A percentile compares a stretch with the other conserved stretches of the same genome.
Conservation (phyloP, 1,284 basidiomycete species). For the Irpex sp. region DNA sequence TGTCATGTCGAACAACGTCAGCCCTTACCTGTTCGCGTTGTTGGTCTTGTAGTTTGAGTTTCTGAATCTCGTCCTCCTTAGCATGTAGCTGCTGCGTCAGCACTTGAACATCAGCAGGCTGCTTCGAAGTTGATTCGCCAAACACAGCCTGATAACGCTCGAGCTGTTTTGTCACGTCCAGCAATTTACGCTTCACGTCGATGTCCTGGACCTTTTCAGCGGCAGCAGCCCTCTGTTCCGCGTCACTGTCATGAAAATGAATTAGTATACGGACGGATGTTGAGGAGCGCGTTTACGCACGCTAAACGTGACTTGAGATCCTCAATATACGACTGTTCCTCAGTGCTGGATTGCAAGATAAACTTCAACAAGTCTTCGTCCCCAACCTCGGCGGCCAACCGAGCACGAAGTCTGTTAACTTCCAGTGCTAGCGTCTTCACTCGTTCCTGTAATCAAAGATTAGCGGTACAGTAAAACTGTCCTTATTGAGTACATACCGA, state of each 20-base stretch:
- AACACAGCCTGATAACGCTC: slow-evolving; percentile 70
- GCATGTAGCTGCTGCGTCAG: slow-evolving; percentile 65
- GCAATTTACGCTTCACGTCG: slow-evolving; percentile 61
- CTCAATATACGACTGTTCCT: slow-evolving; percentile 72
- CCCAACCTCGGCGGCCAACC: slow-evolving; percentile 80
- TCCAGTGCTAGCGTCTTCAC: slow-evolving; percentile 83
- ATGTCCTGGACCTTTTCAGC: slow-evolving; percentile 67
- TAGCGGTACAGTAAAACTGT: slow-evolving; percentile 11
- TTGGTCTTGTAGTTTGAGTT: slow-evolving; percentile 61
- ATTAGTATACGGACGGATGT: slow-evolving; percentile 7
- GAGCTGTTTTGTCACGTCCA: slow-evolving; percentile 54
- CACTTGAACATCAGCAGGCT: slow-evolving; percentile 56
- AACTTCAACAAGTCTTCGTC: slow-evolving; percentile 82
- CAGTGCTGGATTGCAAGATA: slow-evolving; percentile 66
- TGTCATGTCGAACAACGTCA: not conserved
- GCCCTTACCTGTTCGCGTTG: slow-evolving; percentile 60
- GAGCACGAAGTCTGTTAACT: slow-evolving; percentile 79
- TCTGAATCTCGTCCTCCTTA: slow-evolving; percentile 72
- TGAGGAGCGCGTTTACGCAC: slow-evolving; percentile 48
- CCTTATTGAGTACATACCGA: slow-evolving; percentile 51
- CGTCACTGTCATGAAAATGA: slow-evolving; percentile 45
- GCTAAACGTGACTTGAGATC: slow-evolving; percentile 65
- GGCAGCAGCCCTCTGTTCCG: slow-evolving; percentile 54
- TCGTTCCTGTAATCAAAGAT: slow-evolving; percentile 66
- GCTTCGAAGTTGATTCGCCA: slow-evolving; percentile 57